Conservation (phyloP, 2,329 filamentous ascomycete species). For the Fusarium sp. region DNA sequence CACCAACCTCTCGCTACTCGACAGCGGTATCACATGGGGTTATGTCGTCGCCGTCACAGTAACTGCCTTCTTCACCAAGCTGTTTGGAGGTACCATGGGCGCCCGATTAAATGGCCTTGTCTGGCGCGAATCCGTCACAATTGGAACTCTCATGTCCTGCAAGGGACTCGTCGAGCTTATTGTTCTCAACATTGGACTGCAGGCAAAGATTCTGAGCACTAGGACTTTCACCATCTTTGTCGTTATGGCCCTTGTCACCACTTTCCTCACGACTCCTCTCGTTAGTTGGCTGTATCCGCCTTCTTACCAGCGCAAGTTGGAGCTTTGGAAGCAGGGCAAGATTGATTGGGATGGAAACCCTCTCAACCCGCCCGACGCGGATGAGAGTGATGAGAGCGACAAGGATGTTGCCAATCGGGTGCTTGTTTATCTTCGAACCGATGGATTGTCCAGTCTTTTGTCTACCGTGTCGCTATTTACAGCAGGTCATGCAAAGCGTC, state of each 20-base stretch:
- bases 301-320: slow-evolving; percentile 64
- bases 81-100: slow-evolving; percentile 83
- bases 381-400: not conserved
- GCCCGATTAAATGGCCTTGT: slow-evolving; percentile 74
- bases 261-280: slow-evolving; percentile 83
- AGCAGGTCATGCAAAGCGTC: not conserved
- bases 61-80: slow-evolving; percentile 86
- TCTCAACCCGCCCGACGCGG: slow-evolving; percentile 7
- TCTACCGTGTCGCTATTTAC: slow-evolving; percentile 34
- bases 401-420: slow-evolving; percentile 19
- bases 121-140: slow-evolving; percentile 89
- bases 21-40: slow-evolving; percentile 85
- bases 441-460: slow-evolving; percentile 39
- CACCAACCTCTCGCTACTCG: slow-evolving; percentile 85
- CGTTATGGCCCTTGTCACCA: slow-evolving; percentile 90
- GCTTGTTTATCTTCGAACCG: slow-evolving; percentile 38
- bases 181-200: slow-evolving; percentile 59
- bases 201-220: slow-evolving; percentile 21
- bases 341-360: slow-evolving; percentile 80
- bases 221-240: slow-evolving; percentile 93
- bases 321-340: slow-evolving; percentile 77
- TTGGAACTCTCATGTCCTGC: slow-evolving; percentile 93
- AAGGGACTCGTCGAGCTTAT: slow-evolving; percentile 95
- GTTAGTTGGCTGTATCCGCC: slow-evolving; percentile 79
- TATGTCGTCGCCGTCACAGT: slow-evolving; percentile 87